Base-by-base conservation (phyloP, 768 basidiomycete species). In the Rhizopogon vinicolor region DNA sequence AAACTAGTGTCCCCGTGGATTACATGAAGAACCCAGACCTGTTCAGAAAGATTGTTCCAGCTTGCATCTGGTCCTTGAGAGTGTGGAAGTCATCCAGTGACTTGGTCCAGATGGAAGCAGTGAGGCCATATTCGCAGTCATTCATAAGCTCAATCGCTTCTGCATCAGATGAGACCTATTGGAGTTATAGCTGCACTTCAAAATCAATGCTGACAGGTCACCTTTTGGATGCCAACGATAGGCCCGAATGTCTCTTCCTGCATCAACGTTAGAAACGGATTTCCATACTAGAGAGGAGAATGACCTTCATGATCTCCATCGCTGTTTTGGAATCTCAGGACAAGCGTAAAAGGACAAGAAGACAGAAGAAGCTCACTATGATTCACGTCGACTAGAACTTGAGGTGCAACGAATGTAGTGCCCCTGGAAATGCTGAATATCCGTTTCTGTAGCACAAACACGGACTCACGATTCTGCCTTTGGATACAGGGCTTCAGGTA, bases 21-120 rank as follows among this genome's bases (percentile, higher is more conserved):
- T 10, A n/a, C 16, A 48, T 41, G 10, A 31, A 3, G 41, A 29
- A 35, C 54, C 2, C 48, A 9, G 62, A 88, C 81, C 93, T 78
- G 71, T 99, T 99, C 65, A 96, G 69, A 71, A 91, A 98, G 6
- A 98, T 93, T 0, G 95, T 99, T 3, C 97, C 97, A 0, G 89
- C 85, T 55, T 95, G 85, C 33, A 98, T 69, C 58, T 83, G 79
- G 49, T 89, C 85, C 7, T 78, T 83, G 25, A 96, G 74, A 41
- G 66, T 62, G 45, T 67, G 70, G 54, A 98, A 97, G 0, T 81
- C 85, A 2, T 70, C 64, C 58, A 89, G 79, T 0, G 89, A 91
- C n/a, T 79, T 81, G 1, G 97, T 98, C 97, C 96, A 99, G 33
- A 99, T 69, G 16, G 93, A 94, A 4, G 92, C 93, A 1, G 96